These are phyloP conservation scores for Claviceps paspali DNA, from an alignment of 2,329 filamentous ascomycete species.

Conservation along the genomic window DNA sequence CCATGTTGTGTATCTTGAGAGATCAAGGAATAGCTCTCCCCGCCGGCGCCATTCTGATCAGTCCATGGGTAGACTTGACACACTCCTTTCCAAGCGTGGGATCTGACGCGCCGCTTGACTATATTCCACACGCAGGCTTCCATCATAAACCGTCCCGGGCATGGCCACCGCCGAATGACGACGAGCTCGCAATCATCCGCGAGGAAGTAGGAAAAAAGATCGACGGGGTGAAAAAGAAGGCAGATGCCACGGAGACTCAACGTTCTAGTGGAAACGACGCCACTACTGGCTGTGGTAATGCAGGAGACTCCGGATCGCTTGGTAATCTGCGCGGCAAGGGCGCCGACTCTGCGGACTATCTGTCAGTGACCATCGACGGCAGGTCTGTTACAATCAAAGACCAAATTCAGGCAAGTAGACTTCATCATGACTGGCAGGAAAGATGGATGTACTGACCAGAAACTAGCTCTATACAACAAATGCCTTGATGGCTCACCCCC, in stretches of 20 bases:
- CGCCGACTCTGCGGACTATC: conserved; percentile 16
- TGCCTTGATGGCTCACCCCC: conserved; percentile 65
- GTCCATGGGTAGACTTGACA: conserved; percentile 89
- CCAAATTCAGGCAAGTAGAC: conserved; percentile 60
- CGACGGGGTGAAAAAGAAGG: conserved; percentile 9
- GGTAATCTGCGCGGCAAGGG: conserved; percentile 9
- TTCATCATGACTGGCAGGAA: not conserved
- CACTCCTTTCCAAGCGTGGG: conserved; percentile 91
- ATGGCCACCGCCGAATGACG: conserved; percentile 85
- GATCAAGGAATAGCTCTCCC: conserved; percentile 74
- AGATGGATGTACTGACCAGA: conserved; percentile 9
- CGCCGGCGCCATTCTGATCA: conserved; percentile 79
- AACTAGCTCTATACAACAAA: conserved; percentile 61
- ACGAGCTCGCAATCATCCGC: conserved; percentile 46
- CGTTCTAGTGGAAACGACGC: conserved; percentile 21
- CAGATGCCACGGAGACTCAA: conserved; percentile 8
- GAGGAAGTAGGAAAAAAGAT: conserved; percentile 32
- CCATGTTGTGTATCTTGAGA: conserved; percentile 62
- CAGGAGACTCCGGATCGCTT: conserved; percentile 13
- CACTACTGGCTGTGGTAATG: conserved; percentile 15
- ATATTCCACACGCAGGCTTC: conserved; percentile 78
- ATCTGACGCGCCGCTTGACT: conserved; percentile 59
- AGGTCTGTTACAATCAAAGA: conserved; percentile 63
- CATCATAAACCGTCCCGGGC: conserved; percentile 74
- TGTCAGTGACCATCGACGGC: conserved; percentile 58